Base-by-base conservation (phyloP, 2,329 filamentous ascomycete species). In the Byssochlamys sp. region DNA sequence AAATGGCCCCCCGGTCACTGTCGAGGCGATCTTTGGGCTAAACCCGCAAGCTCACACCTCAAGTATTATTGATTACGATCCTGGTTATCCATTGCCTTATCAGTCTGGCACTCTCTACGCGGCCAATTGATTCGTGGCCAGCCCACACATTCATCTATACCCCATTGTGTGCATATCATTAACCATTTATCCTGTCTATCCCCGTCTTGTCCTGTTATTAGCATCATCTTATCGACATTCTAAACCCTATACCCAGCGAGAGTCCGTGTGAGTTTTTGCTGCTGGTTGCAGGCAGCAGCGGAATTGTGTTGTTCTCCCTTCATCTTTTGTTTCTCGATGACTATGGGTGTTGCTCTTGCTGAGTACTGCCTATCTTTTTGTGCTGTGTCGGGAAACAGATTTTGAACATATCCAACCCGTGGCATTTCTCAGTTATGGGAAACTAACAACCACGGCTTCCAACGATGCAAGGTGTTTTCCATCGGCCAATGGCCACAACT, bases 391-490 rank as follows among this genome's bases (percentile, higher is more conserved):
- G 14, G 39, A 19, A 19, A 45, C n/a, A 24, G 39, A n/a, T 11
- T 35, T 31, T 35, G 28, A 31, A 24, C 27, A 31, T 53, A 12
- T 29, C 52, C n/a, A 19, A 52, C 12, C 5, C 5, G 24, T 29
- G 19, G 10, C 19, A 10, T 56, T 35, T 33, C 25, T 57, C 55
- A 57, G 53, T 50, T 27, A 57, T 57, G 55, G 25, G 39, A 52
- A 25, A 53, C 49, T 39, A 19, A 33, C 52, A 50, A 24, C 52
- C 60, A 24, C 65, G 61, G 57, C 58, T 65, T 70, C 66, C 67
- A 66, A 72, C 71, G 68, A 71, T 70, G 63, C 69, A 67, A 53
- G 67, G 68, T 56, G 65, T 67, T 55, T 57, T 69, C 52, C 62
- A 65, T 66, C 63, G 61, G 61, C 66, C 68, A 60, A 67, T 70